Evolutionary conservation across 2,329 filamentous ascomycete species (phyloP).

Genomic region (Aspergillus udagawae): DNA sequence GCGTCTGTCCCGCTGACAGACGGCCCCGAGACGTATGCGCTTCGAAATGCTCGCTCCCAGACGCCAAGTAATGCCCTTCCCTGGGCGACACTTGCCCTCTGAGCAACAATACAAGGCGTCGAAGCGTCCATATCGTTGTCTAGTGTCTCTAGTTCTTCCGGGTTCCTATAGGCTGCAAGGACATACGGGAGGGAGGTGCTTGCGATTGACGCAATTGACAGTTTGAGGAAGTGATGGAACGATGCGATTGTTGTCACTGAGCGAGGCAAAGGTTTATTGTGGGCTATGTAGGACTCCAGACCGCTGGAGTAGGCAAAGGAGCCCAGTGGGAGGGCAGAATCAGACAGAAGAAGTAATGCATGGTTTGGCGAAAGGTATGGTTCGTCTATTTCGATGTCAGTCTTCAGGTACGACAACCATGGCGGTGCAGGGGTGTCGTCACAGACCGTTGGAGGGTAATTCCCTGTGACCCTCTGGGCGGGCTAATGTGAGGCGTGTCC

Average conservation of each 20-base stretch:
- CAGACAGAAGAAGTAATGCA: slow-evolving; percentile 57
- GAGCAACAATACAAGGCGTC: slow-evolving; percentile 59
- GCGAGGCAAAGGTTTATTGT: slow-evolving; percentile 43
- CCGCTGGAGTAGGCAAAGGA: slow-evolving; percentile 64
- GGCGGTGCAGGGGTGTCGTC: neutral
- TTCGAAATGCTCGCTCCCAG: slow-evolving; percentile 55
- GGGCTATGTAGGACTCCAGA: slow-evolving; percentile 61
- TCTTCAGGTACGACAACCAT: neutral
- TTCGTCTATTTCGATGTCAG: slow-evolving; percentile 1
- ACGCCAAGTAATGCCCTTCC: slow-evolving; percentile 56
- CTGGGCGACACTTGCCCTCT: slow-evolving; percentile 58
- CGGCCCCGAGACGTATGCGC: slow-evolving; percentile 23
- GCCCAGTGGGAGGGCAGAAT: slow-evolving; percentile 61
- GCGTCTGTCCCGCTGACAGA: slow-evolving; percentile 13
- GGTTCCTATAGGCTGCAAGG: slow-evolving; percentile 51
- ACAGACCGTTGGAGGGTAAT: slow-evolving; percentile 5
- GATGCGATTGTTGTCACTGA: slow-evolving; percentile 31
- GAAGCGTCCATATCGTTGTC: slow-evolving; percentile 63
- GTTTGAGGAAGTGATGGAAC: slow-evolving; percentile 54
- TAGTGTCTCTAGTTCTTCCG: slow-evolving; percentile 47
- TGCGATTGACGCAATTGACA: slow-evolving; percentile 56
- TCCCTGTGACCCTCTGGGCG: slow-evolving; percentile 1
- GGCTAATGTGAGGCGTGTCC: slow-evolving; percentile 34
- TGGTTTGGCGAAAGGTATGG: slow-evolving; percentile 37
- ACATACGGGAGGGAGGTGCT: slow-evolving; percentile 59